A percentile compares a stretch with the other conserved stretches of the same genome.
Conservation (phyloP, 2,329 filamentous ascomycete species). For the Exophiala xenobiotica region DNA sequence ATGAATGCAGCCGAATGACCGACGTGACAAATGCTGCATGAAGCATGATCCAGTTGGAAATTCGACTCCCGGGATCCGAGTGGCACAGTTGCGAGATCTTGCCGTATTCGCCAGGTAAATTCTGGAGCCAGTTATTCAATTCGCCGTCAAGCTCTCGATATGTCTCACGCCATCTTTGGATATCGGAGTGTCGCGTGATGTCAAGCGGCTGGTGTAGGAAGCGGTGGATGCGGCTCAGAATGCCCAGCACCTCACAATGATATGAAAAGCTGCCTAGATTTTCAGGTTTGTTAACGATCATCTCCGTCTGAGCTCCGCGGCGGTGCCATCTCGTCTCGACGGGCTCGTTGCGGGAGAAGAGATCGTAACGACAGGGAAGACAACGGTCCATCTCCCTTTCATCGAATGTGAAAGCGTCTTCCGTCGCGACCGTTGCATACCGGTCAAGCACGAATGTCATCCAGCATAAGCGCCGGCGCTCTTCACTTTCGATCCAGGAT, state of each 20-base stretch:
- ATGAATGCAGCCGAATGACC: slow-evolving; percentile 86
- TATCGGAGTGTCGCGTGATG: slow-evolving; percentile 77
- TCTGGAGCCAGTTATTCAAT: slow-evolving; percentile 79
- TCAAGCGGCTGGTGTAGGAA: slow-evolving; percentile 88
- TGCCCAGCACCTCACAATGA: slow-evolving; percentile 88
- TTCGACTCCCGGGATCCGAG: slow-evolving; percentile 44
- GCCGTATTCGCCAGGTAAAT: slow-evolving; percentile 76
- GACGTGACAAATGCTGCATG: slow-evolving; percentile 90
- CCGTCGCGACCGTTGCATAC: slow-evolving; percentile 86
- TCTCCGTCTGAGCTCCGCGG: slow-evolving; percentile 35
- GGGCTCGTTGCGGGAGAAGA: slow-evolving; percentile 78
- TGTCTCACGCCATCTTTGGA: slow-evolving; percentile 83
- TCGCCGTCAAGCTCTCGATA: slow-evolving; percentile 82
- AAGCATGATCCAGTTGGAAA: slow-evolving; percentile 77
- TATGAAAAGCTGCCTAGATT: slow-evolving; percentile 86
- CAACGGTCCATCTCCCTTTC: slow-evolving; percentile 87
- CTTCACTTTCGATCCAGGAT: slow-evolving; percentile 88
- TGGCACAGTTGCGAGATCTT: slow-evolving; percentile 79
- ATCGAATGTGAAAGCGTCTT: slow-evolving; percentile 85
- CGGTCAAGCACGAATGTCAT: slow-evolving; percentile 89
- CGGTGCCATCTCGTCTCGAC: slow-evolving; percentile 82
- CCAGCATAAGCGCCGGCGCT: slow-evolving; percentile 82
- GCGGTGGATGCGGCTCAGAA: slow-evolving; percentile 81
- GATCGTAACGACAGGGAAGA: slow-evolving; percentile 80
- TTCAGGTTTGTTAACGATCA: slow-evolving; percentile 60